phyloP scores from a whole-genome alignment of 352 stramenopile genomes.

The Pythium sukuiense region DNA sequence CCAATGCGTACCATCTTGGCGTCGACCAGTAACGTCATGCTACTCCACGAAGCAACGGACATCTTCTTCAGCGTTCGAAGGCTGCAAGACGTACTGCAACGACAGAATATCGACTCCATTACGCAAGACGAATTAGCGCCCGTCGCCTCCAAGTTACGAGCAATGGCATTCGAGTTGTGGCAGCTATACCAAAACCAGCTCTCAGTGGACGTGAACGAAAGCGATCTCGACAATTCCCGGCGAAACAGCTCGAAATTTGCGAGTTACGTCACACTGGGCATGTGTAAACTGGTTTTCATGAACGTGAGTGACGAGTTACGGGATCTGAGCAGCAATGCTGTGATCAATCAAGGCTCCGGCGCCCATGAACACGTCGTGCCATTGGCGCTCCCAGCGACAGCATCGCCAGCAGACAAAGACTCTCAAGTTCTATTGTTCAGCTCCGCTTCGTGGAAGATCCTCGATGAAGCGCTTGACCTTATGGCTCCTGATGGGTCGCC shows the following conservation, averaged over 20 bases:
- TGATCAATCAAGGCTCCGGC: background rate
- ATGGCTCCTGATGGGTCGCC: background rate
- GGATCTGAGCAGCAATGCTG: constrained; percentile 13
- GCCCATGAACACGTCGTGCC: constrained; percentile 1
- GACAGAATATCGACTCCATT: background rate
- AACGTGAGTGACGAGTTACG: constrained; percentile 60
- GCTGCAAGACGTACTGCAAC: constrained; percentile 23
- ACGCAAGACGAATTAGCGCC: constrained; percentile 27
- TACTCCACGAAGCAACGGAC: constrained; percentile 56
- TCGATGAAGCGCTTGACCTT: constrained; percentile 51
- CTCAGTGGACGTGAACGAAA: constrained; percentile 58
- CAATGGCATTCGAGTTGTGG: constrained; percentile 63
- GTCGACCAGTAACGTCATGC: constrained; percentile 67
- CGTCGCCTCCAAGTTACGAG: constrained; percentile 35
- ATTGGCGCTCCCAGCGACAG: constrained; percentile 7
- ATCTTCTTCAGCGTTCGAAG: constrained; percentile 52
- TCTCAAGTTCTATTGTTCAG: constrained; percentile 47
- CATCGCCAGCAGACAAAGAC: background rate
- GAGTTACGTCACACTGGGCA: constrained; percentile 43
- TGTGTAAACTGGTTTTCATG: constrained; percentile 50
- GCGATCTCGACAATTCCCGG: constrained; percentile 50
- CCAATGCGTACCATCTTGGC: constrained; percentile 47
- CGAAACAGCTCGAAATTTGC: constrained; percentile 57
- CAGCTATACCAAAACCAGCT: constrained; percentile 82
- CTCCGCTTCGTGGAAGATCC: constrained; percentile 54